These are phyloP conservation scores for Leishmania amazonensis DNA, from an alignment of 208 protist species.

Conservation along the genomic window DNA sequence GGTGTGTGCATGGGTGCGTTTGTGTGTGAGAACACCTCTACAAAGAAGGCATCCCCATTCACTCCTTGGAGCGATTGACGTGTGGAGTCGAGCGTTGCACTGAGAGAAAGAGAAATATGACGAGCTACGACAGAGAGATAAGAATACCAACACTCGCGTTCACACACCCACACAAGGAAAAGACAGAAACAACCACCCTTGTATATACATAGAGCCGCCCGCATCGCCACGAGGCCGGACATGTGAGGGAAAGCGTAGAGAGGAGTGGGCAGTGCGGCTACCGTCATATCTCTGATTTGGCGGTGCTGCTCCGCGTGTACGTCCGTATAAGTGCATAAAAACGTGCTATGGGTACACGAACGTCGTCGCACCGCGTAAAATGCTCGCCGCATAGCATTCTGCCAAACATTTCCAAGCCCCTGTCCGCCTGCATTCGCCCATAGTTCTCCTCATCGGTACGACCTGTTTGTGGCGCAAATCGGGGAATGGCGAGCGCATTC, in stretches of 20 bases:
- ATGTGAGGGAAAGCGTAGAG: background rate
- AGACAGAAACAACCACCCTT: background rate
- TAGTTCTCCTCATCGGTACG: conserved; percentile 35
- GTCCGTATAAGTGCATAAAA: conserved; percentile 32
- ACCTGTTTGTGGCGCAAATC: conserved; percentile 50
- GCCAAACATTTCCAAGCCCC: conserved; percentile 36
- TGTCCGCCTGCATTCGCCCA: conserved; percentile 27
- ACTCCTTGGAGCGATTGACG: background rate
- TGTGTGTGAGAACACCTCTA: background rate
- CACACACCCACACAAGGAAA: conserved; percentile 2
- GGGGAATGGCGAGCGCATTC: conserved; percentile 68
- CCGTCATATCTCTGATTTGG: conserved; percentile 10
- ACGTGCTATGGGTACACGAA: conserved; percentile 38
- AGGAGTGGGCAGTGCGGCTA: background rate
- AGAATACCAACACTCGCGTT: background rate
- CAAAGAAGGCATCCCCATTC: background rate
- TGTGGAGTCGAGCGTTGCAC: background rate
- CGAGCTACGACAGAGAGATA: background rate
- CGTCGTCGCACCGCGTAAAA: conserved; percentile 39
- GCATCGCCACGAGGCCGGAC: background rate
- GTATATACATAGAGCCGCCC: conserved; percentile 8
- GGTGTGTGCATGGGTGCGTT: background rate
- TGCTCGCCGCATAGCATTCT: conserved; percentile 36
- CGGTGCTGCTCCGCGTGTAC: conserved; percentile 10
- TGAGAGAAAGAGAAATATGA: background rate